Evolutionary conservation across 2,329 filamentous ascomycete genomes (phyloP).

Genomic region (Paracorniculantispora psalliotae): DNA sequence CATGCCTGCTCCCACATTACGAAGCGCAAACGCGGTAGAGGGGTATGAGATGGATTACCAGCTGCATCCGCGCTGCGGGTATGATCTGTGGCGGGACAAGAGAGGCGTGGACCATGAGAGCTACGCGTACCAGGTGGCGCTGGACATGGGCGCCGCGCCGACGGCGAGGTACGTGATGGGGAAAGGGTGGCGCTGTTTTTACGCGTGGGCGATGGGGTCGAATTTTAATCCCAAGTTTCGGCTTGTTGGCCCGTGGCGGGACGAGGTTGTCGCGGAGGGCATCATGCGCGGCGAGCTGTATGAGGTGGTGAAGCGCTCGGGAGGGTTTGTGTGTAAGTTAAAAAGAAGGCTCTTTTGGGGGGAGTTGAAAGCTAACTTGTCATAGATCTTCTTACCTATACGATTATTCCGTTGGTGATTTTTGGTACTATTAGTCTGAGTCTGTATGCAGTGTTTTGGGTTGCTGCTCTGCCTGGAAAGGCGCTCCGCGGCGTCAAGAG

Average conservation of each 20-base stretch:
- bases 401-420: conserved; percentile 30
- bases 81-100: conserved; percentile 30
- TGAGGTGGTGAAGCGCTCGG: conserved; percentile 31
- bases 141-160: conserved; percentile 42
- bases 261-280: conserved; percentile 27
- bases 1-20: conserved; percentile 15
- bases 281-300: conserved; percentile 41
- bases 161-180: conserved; percentile 29
- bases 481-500: not conserved
- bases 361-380: too few species aligned
- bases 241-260: conserved; percentile 40
- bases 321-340: conserved; percentile 35
- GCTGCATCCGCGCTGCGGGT: conserved; percentile 29
- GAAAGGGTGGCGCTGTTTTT: conserved; percentile 33
- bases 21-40: conserved; percentile 22
- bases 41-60: conserved; percentile 37
- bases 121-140: conserved; percentile 45
- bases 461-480: not conserved
- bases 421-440: conserved; percentile 30
- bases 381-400: conserved; percentile 32
- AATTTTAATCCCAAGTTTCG: conserved; percentile 48
- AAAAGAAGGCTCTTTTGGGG: too few species aligned
- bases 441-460: conserved; percentile 19
- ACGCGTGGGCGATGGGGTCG: conserved; percentile 43
- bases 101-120: conserved; percentile 45